These are phyloP conservation scores for Phytopythium litorale DNA, from an alignment of 352 stramenopile genomes.

Conservation along the genomic window DNA sequence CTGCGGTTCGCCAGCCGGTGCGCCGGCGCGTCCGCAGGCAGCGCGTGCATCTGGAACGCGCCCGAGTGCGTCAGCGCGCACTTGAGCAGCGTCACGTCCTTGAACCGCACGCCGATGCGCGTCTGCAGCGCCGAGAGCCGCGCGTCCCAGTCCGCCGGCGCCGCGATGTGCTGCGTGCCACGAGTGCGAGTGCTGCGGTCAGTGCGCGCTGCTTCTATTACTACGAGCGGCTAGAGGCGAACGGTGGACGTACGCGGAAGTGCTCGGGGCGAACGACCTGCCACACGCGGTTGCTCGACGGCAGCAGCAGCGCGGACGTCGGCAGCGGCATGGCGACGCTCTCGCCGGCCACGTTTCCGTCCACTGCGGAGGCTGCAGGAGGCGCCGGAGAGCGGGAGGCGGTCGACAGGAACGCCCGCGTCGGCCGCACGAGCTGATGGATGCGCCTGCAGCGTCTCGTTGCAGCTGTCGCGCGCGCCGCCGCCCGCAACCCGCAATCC, in stretches of 20 bases:
- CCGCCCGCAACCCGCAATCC: neutral
- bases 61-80: conserved; percentile 76
- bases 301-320: conserved; percentile 20
- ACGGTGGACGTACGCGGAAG: conserved; percentile 22
- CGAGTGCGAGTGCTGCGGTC: neutral
- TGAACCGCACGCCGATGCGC: conserved; percentile 58
- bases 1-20: conserved; percentile 77
- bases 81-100: conserved; percentile 50
- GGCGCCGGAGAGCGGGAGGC: neutral
- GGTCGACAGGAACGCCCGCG: neutral
- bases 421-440: neutral
- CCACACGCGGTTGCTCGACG: conserved; percentile 34
- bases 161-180: conserved; percentile 25
- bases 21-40: conserved; percentile 34
- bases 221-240: neutral
- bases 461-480: neutral
- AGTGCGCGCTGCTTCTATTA: neutral
- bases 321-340: neutral
- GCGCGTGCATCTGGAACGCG: conserved; percentile 36
- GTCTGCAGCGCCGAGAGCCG: conserved; percentile 47
- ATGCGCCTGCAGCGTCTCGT: neutral
- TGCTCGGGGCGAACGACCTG: conserved; percentile 49
- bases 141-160: conserved; percentile 43
- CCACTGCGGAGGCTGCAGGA: neutral
- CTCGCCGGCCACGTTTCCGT: neutral